phyloP scores from a whole-genome alignment of 2,329 filamentous ascomycete genomes.

The Dothistroma septosporum region DNA sequence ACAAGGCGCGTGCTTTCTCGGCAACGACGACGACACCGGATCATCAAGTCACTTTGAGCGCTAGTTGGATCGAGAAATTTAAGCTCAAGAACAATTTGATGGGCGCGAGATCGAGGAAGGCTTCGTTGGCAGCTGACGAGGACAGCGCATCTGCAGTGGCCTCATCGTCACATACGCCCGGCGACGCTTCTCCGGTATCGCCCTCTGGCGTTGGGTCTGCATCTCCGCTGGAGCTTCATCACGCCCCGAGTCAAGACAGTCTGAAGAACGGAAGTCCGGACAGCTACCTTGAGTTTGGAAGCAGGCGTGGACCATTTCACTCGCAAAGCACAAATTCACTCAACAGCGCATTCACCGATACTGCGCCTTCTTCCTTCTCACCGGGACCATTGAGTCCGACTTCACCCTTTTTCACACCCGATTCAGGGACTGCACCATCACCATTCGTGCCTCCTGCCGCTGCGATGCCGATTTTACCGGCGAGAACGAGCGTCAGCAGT shows the following conservation, averaged over 20 bases:
- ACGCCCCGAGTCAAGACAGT: slow-evolving; percentile 65
- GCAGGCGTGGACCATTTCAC: slow-evolving; percentile 60
- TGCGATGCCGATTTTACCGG: slow-evolving; percentile 37
- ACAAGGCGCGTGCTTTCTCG: slow-evolving; percentile 74
- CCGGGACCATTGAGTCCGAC: slow-evolving; percentile 68
- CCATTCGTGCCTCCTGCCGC: slow-evolving; percentile 57
- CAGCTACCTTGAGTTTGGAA: slow-evolving; percentile 57
- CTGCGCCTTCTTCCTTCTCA: slow-evolving; percentile 63
- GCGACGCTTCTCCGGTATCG: slow-evolving; percentile 65
- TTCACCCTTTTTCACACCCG: slow-evolving; percentile 73
- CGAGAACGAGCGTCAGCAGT: slow-evolving; percentile 52
- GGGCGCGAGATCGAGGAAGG: slow-evolving; percentile 52
- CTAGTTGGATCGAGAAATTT: slow-evolving; percentile 88
- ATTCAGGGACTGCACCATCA: slow-evolving; percentile 59
- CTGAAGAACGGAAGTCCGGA: slow-evolving; percentile 57
- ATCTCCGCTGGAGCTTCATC: slow-evolving; percentile 61
- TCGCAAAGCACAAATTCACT: slow-evolving; percentile 64
- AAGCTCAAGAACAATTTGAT: slow-evolving; percentile 76
- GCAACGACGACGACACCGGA: slow-evolving; percentile 65
- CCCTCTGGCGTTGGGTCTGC: slow-evolving; percentile 62
- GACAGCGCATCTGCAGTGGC: slow-evolving; percentile 57
- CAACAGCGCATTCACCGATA: slow-evolving; percentile 63
- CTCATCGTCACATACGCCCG: slow-evolving; percentile 59
- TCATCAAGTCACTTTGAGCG: slow-evolving; percentile 65
- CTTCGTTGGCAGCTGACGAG: slow-evolving; percentile 60